Evolutionary conservation across 768 basidiomycete genomes (phyloP).

Genomic region (Serendipita sp.): DNA sequence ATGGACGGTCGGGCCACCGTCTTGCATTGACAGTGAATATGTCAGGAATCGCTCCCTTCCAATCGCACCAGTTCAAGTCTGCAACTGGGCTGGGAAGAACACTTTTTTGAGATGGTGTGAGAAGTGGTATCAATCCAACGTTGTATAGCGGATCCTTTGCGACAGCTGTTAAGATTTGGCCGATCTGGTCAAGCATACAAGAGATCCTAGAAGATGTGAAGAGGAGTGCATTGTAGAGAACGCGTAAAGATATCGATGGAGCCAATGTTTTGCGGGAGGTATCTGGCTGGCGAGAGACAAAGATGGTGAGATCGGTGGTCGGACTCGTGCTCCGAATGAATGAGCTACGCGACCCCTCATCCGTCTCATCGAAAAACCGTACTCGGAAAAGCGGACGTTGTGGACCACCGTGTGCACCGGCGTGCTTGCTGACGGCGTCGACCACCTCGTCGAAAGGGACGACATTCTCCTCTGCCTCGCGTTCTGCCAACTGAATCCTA

Average conservation of each 20-base stretch:
- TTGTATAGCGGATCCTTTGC: constrained; percentile 48
- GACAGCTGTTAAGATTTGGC: constrained; percentile 54
- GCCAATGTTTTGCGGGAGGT: constrained; percentile 54
- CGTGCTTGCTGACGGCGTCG: constrained; percentile 50
- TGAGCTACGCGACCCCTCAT: constrained; percentile 37
- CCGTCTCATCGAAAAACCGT: constrained; percentile 91
- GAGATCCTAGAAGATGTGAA: constrained; percentile 68
- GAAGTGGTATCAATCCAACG: constrained; percentile 64
- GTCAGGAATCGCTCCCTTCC: constrained; percentile 92
- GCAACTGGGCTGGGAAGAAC: constrained; percentile 69
- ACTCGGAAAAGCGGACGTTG: constrained; percentile 67
- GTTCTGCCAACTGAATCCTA: constrained; percentile 69
- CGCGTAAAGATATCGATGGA: constrained; percentile 58
- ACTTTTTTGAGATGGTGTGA: constrained; percentile 51
- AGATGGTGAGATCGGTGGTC: constrained; percentile 86
- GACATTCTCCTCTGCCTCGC: constrained; percentile 63
- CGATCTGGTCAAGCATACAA: constrained; percentile 72
- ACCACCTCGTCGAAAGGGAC: constrained; percentile 68
- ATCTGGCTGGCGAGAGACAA: constrained; percentile 56
- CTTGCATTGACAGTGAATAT: constrained; percentile 82
- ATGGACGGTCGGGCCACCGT: constrained; percentile 61
- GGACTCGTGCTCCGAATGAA: constrained; percentile 67
- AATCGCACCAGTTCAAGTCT: constrained; percentile 92
- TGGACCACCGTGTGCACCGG: constrained; percentile 28
- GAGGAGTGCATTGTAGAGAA: constrained; percentile 87